These are phyloP conservation scores for Coniochaeta ligniaria DNA, from an alignment of 2,329 filamentous ascomycete species.

Conservation along the genomic window DNA sequence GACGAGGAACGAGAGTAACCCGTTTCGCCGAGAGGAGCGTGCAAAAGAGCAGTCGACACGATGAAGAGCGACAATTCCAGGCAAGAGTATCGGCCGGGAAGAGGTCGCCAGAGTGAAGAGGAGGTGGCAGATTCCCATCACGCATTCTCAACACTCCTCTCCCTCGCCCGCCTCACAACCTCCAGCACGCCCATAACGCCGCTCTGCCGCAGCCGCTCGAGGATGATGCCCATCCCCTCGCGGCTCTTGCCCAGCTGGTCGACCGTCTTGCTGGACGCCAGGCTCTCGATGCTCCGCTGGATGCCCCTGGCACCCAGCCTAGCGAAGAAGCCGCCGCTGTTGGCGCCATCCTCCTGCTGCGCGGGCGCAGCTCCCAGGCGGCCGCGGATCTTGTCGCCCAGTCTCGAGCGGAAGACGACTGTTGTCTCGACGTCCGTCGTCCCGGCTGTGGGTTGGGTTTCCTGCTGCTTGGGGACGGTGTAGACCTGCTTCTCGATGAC, in stretches of 20 bases:
- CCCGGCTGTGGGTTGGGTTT: conserved; percentile 8
- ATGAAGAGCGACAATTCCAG: too few relatives aligned
- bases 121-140: too few relatives aligned
- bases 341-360: conserved; percentile 34
- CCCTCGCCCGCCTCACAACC: conserved; percentile 37
- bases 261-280: conserved; percentile 69
- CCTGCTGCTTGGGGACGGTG: conserved; percentile 26
- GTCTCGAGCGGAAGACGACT: conserved; percentile 63
- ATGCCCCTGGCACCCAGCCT: conserved; percentile 64
- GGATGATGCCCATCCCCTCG: conserved; percentile 75
- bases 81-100: background rate
- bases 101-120: too few relatives aligned
- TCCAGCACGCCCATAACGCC: conserved; percentile 53
- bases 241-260: conserved; percentile 74
- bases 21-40: background rate
- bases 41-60: background rate
- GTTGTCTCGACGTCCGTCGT: conserved; percentile 66
- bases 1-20: background rate
- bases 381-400: conserved; percentile 58
- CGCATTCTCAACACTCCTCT: conserved; percentile 20
- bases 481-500: conserved; percentile 73
- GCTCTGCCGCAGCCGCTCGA: conserved; percentile 59
- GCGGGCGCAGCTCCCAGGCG: conserved; percentile 28
- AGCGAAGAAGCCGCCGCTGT: conserved; percentile 39
- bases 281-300: conserved; percentile 71